Evolutionary conservation across 1,284 basidiomycete species (phyloP), one percentile per base, ranked within the genome.

Genomic region (Trichosporon sp.): DNA sequence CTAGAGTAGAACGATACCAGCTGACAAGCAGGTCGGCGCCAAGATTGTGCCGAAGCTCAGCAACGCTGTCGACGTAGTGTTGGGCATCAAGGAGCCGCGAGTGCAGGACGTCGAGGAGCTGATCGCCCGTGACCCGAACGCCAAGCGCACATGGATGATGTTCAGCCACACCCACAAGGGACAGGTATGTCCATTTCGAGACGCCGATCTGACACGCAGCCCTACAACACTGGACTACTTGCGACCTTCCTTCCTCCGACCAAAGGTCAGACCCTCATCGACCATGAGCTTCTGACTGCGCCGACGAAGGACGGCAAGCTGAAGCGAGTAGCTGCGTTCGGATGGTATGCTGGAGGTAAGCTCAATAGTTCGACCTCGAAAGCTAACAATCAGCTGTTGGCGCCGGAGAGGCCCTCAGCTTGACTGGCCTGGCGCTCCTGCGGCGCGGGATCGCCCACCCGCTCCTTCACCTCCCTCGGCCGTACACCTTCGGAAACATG

Each of bases 21-120:
- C 64, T 68, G 46, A 65, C 56, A 6, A 6, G 3, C 40, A 94
- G 91, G 91, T 87, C 29, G 92, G 92, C 9, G 92, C 92, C 16
- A 82, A 77, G 13, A 74, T 91, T 44, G 85, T 86, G 60, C 76
- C 83, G 1, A 82, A 81, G 14, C 83, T 92, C n/a, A 68, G 69
- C 11, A 78, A 82, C 6, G 82, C 85, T 16, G 87, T 89, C 1
- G 87, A 92, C 71, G 85, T 95, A 56, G 78, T 92, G 23, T 75
- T 94, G 4, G 92, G 92, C 1, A 92, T 95, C 78, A 95, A 95
- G 75, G 92, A 95, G 78, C 87, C 89, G 0, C 89, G 89, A 3
- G 77, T 91, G 4, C 61, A 81, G 34, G 84, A 86, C 68, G 81
- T 92, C n/a, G 66, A 73, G n/a, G 34, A 62, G 3, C 64, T 78